phyloP scores from a whole-genome alignment of 805 yeast genomes.

The Yamadazyma kitorensis region DNA sequence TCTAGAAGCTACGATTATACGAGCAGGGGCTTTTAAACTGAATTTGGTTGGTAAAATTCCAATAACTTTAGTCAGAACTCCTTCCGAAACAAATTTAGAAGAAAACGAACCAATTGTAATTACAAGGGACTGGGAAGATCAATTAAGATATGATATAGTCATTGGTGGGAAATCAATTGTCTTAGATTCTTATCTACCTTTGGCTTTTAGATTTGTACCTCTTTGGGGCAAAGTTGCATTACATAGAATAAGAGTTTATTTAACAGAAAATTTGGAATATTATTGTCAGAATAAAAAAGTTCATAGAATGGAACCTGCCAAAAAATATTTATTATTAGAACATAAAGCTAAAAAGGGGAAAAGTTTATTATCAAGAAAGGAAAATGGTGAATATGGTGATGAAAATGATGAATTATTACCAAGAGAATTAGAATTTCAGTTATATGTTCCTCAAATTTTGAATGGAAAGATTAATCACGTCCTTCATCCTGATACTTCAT shows the following conservation, averaged over 20 bases:
- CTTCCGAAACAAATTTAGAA: conserved; percentile 75
- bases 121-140: conserved; percentile 90
- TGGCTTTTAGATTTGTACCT: conserved; percentile 81
- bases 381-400: conserved; percentile 27
- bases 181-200: conserved; percentile 77
- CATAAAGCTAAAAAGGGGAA: conserved; percentile 59
- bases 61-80: conserved; percentile 68
- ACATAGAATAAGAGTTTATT: conserved; percentile 79
- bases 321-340: conserved; percentile 76
- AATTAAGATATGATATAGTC: conserved; percentile 82
- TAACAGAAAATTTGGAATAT: conserved; percentile 90
- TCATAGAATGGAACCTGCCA: conserved; percentile 88
- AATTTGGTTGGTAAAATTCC: conserved; percentile 64
- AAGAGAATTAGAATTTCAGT: conserved; percentile 79
- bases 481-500: conserved; percentile 84
- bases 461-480: conserved; percentile 45
- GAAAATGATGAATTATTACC: conserved; percentile 60
- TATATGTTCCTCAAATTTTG: conserved; percentile 74
- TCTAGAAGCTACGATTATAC: conserved; percentile 65
- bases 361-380: conserved; percentile 45
- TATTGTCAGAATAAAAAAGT: conserved; percentile 83
- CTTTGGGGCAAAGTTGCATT: conserved; percentile 75
- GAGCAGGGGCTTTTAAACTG: conserved; percentile 84
- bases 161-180: conserved; percentile 88
- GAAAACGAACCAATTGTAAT: conserved; percentile 93